Conservation (phyloP, 2,329 filamentous ascomycete species). For the Alternaria gansuensis region DNA sequence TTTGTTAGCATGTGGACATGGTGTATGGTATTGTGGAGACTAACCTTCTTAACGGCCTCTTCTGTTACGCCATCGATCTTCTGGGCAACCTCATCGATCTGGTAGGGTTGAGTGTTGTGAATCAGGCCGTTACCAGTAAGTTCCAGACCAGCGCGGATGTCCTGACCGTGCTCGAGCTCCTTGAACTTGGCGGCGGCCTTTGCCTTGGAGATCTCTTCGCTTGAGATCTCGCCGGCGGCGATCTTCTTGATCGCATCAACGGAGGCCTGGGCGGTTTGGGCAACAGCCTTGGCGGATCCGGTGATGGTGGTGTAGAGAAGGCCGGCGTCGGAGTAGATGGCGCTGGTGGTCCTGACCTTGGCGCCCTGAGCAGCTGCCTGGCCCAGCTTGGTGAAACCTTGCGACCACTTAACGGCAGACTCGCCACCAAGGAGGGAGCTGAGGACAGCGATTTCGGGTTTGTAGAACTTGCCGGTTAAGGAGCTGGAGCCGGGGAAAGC, state of each 20-base stretch:
- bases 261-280: slow-evolving; percentile 75
- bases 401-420: slow-evolving; percentile 92
- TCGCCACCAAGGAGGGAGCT: slow-evolving; percentile 88
- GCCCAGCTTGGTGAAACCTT: slow-evolving; percentile 88
- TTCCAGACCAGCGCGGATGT: slow-evolving; percentile 78
- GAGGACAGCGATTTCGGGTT: slow-evolving; percentile 89
- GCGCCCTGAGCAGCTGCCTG: slow-evolving; percentile 76
- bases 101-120: slow-evolving; percentile 81
- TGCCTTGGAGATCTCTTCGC: slow-evolving; percentile 91
- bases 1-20: slow-evolving; percentile 29
- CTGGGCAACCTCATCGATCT: slow-evolving; percentile 82
- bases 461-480: slow-evolving; percentile 75
- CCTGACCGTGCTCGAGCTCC: slow-evolving; percentile 82
- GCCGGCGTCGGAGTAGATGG: slow-evolving; percentile 91
- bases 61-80: slow-evolving; percentile 81
- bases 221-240: slow-evolving; percentile 75
- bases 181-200: slow-evolving; percentile 93
- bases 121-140: slow-evolving; percentile 85
- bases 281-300: slow-evolving; percentile 76
- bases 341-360: slow-evolving; percentile 76
- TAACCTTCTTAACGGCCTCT: slow-evolving; percentile 74
- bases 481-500: slow-evolving; percentile 91
- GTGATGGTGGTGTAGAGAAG: slow-evolving; percentile 84
- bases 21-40: slow-evolving; percentile 27
- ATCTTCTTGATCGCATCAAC: slow-evolving; percentile 85